These are phyloP conservation scores for Mycena vulgaris DNA, from an alignment of 768 basidiomycete species.

Conservation along the genomic window DNA sequence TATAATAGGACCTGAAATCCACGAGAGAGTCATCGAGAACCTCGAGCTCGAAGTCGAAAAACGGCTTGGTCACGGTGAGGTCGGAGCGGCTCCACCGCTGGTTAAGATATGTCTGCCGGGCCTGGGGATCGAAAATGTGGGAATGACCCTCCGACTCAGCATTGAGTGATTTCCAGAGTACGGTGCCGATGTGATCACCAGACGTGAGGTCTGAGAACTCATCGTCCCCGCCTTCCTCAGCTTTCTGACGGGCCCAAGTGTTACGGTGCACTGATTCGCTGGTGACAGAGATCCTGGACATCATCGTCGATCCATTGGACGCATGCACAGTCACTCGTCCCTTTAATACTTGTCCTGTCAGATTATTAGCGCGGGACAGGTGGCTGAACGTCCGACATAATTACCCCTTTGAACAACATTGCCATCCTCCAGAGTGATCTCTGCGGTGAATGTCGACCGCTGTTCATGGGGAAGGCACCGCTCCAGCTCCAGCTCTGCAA, in stretches of 20 bases:
- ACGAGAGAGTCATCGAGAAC: background rate
- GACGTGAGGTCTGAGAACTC: background rate
- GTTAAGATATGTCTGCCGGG: background rate
- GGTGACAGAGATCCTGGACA: conserved; percentile 5
- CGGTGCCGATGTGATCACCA: background rate
- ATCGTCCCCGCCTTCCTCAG: background rate
- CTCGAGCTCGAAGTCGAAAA: conserved; percentile 17
- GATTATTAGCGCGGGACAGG: background rate
- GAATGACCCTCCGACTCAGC: too few relatives aligned
- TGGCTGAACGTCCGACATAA: background rate
- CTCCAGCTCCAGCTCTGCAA: background rate
- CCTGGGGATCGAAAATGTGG: background rate
- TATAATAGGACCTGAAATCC: conserved; percentile 25
- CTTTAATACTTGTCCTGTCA: background rate
- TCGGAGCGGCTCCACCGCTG: background rate
- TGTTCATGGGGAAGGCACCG: conserved; percentile 16
- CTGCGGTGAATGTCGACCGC: conserved; percentile 7
- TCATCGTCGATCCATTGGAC: background rate
- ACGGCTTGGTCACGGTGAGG: background rate
- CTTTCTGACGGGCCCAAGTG: conserved; percentile 8
- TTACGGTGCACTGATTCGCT: background rate
- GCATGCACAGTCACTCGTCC: conserved; percentile 5
- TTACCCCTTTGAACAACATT: conserved; percentile 16
- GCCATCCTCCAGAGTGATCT: too few relatives aligned
- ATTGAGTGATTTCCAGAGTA: too few relatives aligned